Conservation (phyloP, 1,284 basidiomycete species). For the Fomes fomentarius region DNA sequence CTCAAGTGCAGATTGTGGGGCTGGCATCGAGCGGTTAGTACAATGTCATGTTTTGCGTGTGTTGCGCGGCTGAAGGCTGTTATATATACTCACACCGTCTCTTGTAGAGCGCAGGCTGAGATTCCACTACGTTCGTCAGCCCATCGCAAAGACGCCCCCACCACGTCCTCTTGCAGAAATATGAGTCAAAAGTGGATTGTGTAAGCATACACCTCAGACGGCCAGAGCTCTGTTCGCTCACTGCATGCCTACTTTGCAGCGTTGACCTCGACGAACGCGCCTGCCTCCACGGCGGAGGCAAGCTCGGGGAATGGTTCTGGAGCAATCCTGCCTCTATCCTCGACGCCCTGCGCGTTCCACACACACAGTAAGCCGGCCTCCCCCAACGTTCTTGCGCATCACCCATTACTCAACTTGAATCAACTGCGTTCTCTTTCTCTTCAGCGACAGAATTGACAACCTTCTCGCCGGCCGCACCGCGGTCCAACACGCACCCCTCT, state of each 20-base stretch:
- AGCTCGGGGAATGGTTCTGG: slow-evolving; percentile 2
- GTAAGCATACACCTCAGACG: no score
- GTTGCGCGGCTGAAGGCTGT: neutral
- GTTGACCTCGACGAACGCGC: slow-evolving; percentile 14
- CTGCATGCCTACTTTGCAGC: neutral
- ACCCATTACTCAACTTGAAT: neutral
- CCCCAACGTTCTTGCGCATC: neutral
- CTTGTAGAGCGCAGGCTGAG: no score
- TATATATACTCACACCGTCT: no score
- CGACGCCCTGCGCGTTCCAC: slow-evolving; percentile 5
- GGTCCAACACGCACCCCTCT: slow-evolving; percentile 5
- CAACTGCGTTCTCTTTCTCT: no score
- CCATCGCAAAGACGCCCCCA: no score
- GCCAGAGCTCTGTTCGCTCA: no score
- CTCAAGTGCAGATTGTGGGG: no score
- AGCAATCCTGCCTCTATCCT: neutral
- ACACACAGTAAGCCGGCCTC: slow-evolving; percentile 2
- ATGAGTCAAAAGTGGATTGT: slow-evolving; percentile 11
- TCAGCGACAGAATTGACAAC: slow-evolving; percentile 2
- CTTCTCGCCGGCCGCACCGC: slow-evolving; percentile 1
- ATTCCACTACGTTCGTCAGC: no score
- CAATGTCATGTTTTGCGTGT: neutral
- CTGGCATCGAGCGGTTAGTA: no score
- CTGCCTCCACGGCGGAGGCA: slow-evolving; percentile 6
- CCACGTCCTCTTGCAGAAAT: no score